Evolutionary conservation across 805 yeast genomes (phyloP), one percentile per base, ranked within the genome.

Genomic region (Saturnispora kantuleensis): DNA sequence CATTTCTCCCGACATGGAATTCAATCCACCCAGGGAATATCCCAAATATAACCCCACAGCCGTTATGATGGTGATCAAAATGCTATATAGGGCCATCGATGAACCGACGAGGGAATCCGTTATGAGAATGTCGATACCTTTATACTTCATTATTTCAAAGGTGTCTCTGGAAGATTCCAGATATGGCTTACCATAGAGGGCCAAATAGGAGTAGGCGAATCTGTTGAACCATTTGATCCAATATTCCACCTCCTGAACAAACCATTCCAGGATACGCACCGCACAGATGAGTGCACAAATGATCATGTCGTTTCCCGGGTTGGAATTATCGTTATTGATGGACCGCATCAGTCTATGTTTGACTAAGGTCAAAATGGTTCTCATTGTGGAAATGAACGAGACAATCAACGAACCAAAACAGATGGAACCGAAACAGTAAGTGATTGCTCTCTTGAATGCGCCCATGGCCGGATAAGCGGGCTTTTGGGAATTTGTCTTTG

Each of bases 341-440:
- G 54, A 33, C 6, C 18, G 13, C 28, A 36, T 42, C 9, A 81
- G 34, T 44, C 55, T 60, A 13, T 54, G 74, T 56, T 78, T 74
- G 40, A 78, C 56, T 17, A 77, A 59, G 15, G 70, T 67, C 35
- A 85, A 56, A 5, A 75, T 56, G 42, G 76, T 79, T 49, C 77
- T 73, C 37, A 84, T 50, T 12, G 86, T 70, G 56, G 82, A 86
- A 50, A 86, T 72, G 33, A 84, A 49, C 0, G 97, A 76, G 4
- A 87, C 95, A 50, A 88, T 72, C 52, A 88, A 66, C 2, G 67
- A 63, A 0, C 96, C 96, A 57, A 85, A 83, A 59, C 95, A 83
- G 45, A 89, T 81, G 2, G 95, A 84, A 2, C 97, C 97, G 56
- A 88, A 82, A 9, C 95, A 85, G 58, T 80, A 83, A 3, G 95